Conservation (phyloP, 441 rosid species). For the Pelargonium myrrhifolium region DNA sequence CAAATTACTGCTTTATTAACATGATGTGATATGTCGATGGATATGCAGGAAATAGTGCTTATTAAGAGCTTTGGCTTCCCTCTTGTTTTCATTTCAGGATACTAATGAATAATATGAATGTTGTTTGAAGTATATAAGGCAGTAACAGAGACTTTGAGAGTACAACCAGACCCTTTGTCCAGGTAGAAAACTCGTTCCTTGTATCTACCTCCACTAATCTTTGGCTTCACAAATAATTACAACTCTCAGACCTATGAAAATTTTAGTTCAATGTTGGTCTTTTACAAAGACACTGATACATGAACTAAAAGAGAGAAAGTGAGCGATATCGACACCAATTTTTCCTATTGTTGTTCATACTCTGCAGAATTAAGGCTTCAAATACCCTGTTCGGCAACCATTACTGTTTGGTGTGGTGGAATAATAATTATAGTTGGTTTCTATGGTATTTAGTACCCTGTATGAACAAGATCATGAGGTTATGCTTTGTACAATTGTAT, state of each 20-base stretch:
- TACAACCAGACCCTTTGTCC: neutral
- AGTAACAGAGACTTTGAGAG: constrained; percentile 1
- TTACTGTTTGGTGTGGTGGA: neutral
- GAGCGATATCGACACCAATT: neutral
- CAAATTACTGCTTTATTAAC: neutral
- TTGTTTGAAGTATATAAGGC: neutral
- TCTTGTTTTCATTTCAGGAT: constrained; percentile 9
- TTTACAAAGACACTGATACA: neutral
- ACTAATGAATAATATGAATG: neutral
- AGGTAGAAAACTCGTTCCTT: neutral
- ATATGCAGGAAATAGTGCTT: neutral
- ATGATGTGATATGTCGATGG: neutral
- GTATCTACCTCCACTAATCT: neutral
- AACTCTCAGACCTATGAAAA: constrained; percentile 2
- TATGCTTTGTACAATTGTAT: neutral
- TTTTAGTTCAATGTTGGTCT: constrained; percentile 7
- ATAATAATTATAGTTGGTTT: neutral
- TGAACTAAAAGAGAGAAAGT: neutral
- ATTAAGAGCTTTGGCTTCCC: neutral
- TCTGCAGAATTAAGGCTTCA: neutral
- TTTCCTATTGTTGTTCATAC: neutral
- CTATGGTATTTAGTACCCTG: neutral
- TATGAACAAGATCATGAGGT: neutral
- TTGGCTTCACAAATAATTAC: constrained; percentile 1
- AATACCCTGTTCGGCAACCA: neutral